Percentiles rank a stretch among this genome's conserved stretches.
Conservation (phyloP, 305 asterid genomes). For the Rubia peregrina region DNA sequence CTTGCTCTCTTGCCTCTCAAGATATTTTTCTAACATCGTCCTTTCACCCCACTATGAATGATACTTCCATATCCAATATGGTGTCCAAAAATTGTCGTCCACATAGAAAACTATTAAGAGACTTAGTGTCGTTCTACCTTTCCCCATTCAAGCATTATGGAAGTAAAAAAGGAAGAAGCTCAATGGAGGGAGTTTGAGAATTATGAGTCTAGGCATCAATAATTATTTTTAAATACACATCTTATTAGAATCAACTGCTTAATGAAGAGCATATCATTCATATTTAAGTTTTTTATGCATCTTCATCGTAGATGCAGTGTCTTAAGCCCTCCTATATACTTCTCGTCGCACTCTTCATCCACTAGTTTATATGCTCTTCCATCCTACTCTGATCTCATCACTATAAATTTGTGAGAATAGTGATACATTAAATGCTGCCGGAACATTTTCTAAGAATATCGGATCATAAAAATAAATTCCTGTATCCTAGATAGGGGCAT, state of each 20-base stretch:
- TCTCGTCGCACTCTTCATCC: neutral
- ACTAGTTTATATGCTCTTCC: neutral
- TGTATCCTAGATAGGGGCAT: neutral
- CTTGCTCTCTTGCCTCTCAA: neutral
- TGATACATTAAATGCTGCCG: neutral
- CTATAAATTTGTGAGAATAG: neutral
- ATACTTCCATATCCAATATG: neutral
- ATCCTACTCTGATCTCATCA: neutral
- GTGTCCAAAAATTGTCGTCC: neutral
- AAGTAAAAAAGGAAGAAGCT: neutral
- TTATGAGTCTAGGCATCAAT: neutral
- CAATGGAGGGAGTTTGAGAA: neutral
- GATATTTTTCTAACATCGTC: neutral
- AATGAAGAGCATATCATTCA: neutral
- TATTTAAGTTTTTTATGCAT: neutral
- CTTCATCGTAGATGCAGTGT: neutral
- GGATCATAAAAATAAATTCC: neutral
- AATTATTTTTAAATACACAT: neutral
- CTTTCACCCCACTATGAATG: constrained; percentile 8
- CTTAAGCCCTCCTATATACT: neutral
- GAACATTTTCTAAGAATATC: neutral
- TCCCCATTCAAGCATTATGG: neutral
- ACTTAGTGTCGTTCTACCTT: neutral
- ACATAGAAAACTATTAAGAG: neutral
- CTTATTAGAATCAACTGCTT: neutral